phyloP scores from a whole-genome alignment of 2,329 filamentous ascomycete genomes.

The Magnaporthiopsis poae region DNA sequence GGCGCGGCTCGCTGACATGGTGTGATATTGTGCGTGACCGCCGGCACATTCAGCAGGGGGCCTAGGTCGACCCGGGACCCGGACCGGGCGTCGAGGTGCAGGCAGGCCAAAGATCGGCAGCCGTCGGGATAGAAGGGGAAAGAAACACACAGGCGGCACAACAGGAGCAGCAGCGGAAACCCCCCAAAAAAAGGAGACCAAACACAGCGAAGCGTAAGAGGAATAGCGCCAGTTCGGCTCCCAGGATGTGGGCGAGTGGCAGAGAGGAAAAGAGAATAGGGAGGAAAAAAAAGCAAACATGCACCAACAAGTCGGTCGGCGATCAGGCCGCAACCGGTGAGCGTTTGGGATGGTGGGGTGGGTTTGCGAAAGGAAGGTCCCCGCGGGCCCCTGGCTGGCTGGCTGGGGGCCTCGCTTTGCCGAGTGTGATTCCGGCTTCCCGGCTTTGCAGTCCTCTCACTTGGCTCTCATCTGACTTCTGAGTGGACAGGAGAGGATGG shows the following conservation, averaged over 20 bases:
- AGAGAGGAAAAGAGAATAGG: not conserved
- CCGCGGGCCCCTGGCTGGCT: not conserved
- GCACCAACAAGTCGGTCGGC: not conserved
- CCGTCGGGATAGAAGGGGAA: not conserved
- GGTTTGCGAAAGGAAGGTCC: not conserved
- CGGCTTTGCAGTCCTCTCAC: not conserved
- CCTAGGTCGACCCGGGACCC: not conserved
- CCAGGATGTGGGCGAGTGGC: too few species aligned
- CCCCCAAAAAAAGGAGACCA: not conserved
- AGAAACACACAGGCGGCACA: not conserved
- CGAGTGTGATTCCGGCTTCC: not conserved
- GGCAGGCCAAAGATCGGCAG: not conserved
- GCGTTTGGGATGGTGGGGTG: not conserved
- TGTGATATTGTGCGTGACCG: not conserved
- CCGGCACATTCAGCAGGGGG: not conserved
- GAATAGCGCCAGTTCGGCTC: not conserved
- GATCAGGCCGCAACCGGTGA: not conserved
- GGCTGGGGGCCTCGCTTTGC: not conserved
- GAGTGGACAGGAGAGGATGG: not conserved
- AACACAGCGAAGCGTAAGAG: not conserved
- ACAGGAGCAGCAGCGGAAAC: not conserved
- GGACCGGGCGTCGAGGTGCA: not conserved
- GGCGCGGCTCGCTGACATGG: not conserved
- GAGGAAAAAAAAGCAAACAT: too few species aligned
- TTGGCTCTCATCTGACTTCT: not conserved